phyloP scores from a whole-genome alignment of 2,329 filamentous ascomycete genomes.

The Fusarium chaquense region DNA sequence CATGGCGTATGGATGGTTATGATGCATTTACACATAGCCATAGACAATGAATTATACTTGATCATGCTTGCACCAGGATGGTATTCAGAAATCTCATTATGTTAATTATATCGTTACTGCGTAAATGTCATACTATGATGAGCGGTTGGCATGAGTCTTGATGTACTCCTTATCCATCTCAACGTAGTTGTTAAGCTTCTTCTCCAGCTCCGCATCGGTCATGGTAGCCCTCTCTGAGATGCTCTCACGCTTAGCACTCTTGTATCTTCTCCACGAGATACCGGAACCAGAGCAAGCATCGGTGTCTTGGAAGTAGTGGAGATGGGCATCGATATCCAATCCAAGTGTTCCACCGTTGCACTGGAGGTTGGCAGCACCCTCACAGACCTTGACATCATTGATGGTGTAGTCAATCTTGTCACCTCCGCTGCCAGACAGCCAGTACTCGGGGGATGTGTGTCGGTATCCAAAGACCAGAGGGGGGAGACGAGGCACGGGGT shows the following conservation, averaged over 20 bases:
- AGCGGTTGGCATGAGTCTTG: conserved; percentile 28
- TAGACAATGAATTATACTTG: neutral
- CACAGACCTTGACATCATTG: conserved; percentile 60
- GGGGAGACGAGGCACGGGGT: conserved; percentile 77
- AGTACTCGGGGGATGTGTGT: conserved; percentile 79
- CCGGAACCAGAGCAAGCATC: conserved; percentile 53
- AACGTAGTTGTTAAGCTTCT: conserved; percentile 53
- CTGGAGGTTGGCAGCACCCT: conserved; percentile 58
- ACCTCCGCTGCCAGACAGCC: conserved; percentile 58
- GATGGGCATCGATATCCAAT: conserved; percentile 60
- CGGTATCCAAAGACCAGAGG: conserved; percentile 70
- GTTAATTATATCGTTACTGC: conserved; percentile 11
- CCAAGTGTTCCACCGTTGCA: conserved; percentile 66
- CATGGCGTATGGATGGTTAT: conserved; percentile 16
- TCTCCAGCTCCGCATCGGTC: conserved; percentile 54
- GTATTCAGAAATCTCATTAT: conserved; percentile 1
- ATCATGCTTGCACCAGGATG: conserved; percentile 1
- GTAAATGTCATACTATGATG: conserved; percentile 5
- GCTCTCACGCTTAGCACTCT: conserved; percentile 4
- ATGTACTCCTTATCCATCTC: conserved; percentile 52
- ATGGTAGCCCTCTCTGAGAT: conserved; percentile 31
- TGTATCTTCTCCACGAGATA: conserved; percentile 46
- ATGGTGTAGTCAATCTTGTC: conserved; percentile 54
- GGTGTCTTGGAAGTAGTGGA: conserved; percentile 62
- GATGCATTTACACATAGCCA: conserved; percentile 9